Evolutionary conservation across 2,329 filamentous ascomycete genomes (phyloP), one percentile per base, ranked within the genome.

Genomic region (Penicillium paneum): DNA sequence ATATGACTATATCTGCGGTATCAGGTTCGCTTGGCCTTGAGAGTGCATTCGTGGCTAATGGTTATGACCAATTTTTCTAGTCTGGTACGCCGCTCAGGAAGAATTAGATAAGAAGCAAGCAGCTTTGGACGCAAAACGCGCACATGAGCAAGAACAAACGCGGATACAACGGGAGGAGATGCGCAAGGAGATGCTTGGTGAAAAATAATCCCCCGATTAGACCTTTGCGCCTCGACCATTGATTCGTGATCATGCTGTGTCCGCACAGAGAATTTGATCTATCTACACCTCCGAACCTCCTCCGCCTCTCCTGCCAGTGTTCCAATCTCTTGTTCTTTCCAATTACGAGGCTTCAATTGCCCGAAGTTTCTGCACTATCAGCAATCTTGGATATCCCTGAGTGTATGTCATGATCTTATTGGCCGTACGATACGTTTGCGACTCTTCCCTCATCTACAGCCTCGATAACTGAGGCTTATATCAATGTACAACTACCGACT

Each of bases 401-500:
- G 21, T 54, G 35, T 54, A 56, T 52, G 35, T 47, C 43, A 57
- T 52, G 52, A 62, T 51, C 41, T 53, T 39, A 63, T 54, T 57
- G 54, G 41, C 50, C 62, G 61, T 64, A 63, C 57, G 60, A 64
- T 63, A 62, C 34, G 32, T 45, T 53, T 51, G 39, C 26, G 42
- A 41, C 41, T 52, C 32, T 34, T 39, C 46, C 12, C 45, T 38
- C 39, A 39, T 32, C 31, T 32, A 34, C 13, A 8, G 28, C 34
- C 45, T 35, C 52, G 26, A 32, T 32, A 34, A 17, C 19, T 5
- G 26, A 34, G 46, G 46, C 46, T 38, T 46, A 17, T 19, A 50
- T 36, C 44, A 52, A 47, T 54, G 52, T 54, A 54, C 83, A 32
- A 86, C 78, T 1, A 64, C 61, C 19, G 76, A 41, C 74, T 78